A percentile compares a stretch with the other conserved stretches of the same genome.
phyloP scores from a whole-genome alignment of 2,329 filamentous ascomycete species.

The Pseudogymnoascus sp. region DNA sequence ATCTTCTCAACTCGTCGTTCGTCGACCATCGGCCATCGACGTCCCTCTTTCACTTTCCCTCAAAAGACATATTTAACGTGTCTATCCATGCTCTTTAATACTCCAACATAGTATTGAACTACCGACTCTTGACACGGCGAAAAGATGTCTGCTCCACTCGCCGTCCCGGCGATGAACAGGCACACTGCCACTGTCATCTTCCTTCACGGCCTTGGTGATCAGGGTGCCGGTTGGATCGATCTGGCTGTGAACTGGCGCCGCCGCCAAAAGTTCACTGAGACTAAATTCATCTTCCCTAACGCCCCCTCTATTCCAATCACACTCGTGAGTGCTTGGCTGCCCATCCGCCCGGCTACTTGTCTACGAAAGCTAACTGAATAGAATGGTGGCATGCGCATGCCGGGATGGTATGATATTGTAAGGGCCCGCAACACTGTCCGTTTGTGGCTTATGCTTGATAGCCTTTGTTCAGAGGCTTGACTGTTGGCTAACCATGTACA shows the following conservation, averaged over 20 bases:
- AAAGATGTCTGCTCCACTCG: conserved; percentile 37
- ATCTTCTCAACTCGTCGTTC: background rate
- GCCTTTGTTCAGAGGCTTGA: conserved; percentile 12
- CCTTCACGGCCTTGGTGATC: conserved; percentile 85
- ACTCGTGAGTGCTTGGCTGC: conserved; percentile 44
- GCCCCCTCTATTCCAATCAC: conserved; percentile 82
- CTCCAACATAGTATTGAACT: background rate
- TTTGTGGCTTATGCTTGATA: conserved; percentile 16
- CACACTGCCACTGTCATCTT: conserved; percentile 96
- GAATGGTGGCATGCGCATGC: conserved; percentile 74
- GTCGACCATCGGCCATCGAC: background rate
- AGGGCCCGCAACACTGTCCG: conserved; percentile 27
- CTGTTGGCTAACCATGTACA: conserved; percentile 17
- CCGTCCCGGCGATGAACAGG: conserved; percentile 70
- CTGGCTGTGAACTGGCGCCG: conserved; percentile 83
- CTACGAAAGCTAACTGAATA: conserved; percentile 27
- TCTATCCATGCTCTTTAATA: background rate
- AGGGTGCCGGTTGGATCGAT: conserved; percentile 68
- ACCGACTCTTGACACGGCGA: background rate
- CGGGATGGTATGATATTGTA: conserved; percentile 81
- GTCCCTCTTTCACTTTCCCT: background rate
- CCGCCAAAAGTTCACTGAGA: conserved; percentile 73
- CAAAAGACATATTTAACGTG: background rate
- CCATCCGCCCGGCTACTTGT: background rate
- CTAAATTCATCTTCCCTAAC: conserved; percentile 91